Evolutionary conservation across 176 grass and related monocot species (phyloP).

Genomic region (Saccharum spontaneum): DNA sequence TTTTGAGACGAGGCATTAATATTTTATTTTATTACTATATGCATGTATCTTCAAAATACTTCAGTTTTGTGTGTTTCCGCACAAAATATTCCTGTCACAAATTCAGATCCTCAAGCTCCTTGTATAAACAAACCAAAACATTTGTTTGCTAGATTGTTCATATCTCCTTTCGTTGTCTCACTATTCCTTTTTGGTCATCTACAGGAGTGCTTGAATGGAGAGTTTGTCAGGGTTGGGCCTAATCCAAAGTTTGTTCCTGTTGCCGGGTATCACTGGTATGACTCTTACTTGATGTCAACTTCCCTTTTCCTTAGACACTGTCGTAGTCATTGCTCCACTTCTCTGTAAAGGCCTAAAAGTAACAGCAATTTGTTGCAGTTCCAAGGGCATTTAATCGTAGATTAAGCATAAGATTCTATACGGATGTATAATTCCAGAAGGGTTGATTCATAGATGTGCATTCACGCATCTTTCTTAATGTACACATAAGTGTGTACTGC

Average conservation of each 20-base stretch:
- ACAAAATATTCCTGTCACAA: neutral
- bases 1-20: neutral
- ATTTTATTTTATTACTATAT: neutral
- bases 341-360: neutral
- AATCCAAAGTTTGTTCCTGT: conserved; percentile 82
- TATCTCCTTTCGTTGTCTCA: neutral
- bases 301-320: neutral
- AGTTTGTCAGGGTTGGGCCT: conserved; percentile 91
- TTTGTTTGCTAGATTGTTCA: neutral
- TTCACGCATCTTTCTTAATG: neutral
- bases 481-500: neutral
- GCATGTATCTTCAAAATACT: neutral
- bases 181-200: neutral
- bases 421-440: neutral
- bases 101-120: neutral
- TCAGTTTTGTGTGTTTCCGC: neutral
- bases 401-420: neutral
- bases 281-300: neutral
- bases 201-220: conserved; percentile 94
- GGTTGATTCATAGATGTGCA: neutral
- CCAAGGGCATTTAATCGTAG: too few relatives aligned
- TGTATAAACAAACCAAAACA: neutral
- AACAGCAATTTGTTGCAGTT: neutral
- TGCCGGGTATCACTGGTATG: conserved; percentile 87
- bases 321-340: neutral